Evolutionary conservation across 2,329 filamentous ascomycete genomes (phyloP).

Genomic region (Ascomycota sp.): DNA sequence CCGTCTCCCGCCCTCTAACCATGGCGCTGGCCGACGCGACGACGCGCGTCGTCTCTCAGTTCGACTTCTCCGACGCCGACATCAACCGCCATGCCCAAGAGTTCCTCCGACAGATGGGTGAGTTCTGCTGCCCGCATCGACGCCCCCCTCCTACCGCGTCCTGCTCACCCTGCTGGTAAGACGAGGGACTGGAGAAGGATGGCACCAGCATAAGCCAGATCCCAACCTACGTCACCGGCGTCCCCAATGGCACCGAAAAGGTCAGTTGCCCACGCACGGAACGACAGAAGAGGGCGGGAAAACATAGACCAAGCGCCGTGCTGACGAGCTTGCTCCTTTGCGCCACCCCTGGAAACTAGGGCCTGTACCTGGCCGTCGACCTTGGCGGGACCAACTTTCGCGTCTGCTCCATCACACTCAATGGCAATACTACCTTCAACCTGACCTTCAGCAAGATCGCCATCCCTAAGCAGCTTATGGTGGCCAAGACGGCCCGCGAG

Average conservation of each 20-base stretch:
- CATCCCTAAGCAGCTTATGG: conserved; percentile 80
- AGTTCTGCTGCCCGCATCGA: conserved; percentile 5
- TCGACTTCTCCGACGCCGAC: conserved; percentile 62
- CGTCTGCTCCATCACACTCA: conserved; percentile 84
- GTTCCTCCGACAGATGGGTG: conserved; percentile 71
- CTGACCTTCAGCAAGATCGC: conserved; percentile 83
- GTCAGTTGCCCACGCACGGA: conserved; percentile 23
- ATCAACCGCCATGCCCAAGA: conserved; percentile 66
- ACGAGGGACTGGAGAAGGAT: conserved; percentile 61
- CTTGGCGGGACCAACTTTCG: conserved; percentile 97
- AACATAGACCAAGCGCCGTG: background rate
- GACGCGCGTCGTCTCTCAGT: conserved; percentile 61
- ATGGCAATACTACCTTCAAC: conserved; percentile 88
- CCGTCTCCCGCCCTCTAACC: conserved; percentile 32
- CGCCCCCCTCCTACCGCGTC: background rate
- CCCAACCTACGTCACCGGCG: conserved; percentile 85
- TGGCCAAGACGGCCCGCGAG: conserved; percentile 64
- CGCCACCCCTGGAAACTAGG: conserved; percentile 26
- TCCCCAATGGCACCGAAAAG: conserved; percentile 96
- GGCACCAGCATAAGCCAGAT: conserved; percentile 82
- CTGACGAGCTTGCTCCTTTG: background rate
- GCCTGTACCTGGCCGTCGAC: conserved; percentile 88
- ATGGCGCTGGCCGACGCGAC: conserved; percentile 53
- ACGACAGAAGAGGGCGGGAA: no score
- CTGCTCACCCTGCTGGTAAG: conserved; percentile 18